Conservation (phyloP, 2,329 filamentous ascomycete species). For the Arthrobotrys iridis region DNA sequence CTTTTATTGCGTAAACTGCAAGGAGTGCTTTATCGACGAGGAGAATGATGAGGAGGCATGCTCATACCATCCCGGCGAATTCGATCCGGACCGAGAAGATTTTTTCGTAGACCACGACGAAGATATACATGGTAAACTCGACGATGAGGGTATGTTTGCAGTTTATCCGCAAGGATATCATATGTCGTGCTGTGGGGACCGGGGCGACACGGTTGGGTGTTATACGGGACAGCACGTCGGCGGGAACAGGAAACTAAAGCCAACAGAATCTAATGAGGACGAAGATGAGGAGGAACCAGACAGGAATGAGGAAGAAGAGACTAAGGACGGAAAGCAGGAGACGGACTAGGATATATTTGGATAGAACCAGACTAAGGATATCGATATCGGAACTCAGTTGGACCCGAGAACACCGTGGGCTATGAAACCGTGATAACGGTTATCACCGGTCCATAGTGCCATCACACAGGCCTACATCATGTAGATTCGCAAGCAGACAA, state of each 20-base stretch:
- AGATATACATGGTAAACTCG: slow-evolving; percentile 6
- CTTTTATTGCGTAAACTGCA: slow-evolving; percentile 41
- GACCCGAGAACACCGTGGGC: not conserved
- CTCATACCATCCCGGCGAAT: slow-evolving; percentile 45
- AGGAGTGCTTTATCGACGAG: slow-evolving; percentile 40
- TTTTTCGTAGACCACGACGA: slow-evolving; percentile 44
- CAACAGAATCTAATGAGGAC: not conserved
- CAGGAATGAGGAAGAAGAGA: not conserved
- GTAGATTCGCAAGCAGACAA: slow-evolving; percentile 16
- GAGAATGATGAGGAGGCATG: slow-evolving; percentile 37
- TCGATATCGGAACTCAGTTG: slow-evolving; percentile 15
- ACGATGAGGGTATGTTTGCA: slow-evolving; percentile 32
- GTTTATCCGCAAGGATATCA: slow-evolving; percentile 36
- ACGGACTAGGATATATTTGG: not conserved
- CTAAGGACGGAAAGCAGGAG: not conserved
- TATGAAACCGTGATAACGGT: not conserved
- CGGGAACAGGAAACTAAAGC: slow-evolving; percentile 9
- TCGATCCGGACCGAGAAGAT: slow-evolving; percentile 25
- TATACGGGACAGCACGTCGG: slow-evolving; percentile 24
- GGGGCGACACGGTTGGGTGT: slow-evolving; percentile 19
- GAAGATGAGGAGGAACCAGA: slow-evolving; percentile 1
- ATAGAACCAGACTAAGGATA: not conserved
- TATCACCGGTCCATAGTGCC: not conserved
- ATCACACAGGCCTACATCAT: not conserved
- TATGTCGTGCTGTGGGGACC: slow-evolving; percentile 36